Conservation (phyloP, 495 filamentous ascomycete genomes). For the Penicillium dipodomyicola region DNA sequence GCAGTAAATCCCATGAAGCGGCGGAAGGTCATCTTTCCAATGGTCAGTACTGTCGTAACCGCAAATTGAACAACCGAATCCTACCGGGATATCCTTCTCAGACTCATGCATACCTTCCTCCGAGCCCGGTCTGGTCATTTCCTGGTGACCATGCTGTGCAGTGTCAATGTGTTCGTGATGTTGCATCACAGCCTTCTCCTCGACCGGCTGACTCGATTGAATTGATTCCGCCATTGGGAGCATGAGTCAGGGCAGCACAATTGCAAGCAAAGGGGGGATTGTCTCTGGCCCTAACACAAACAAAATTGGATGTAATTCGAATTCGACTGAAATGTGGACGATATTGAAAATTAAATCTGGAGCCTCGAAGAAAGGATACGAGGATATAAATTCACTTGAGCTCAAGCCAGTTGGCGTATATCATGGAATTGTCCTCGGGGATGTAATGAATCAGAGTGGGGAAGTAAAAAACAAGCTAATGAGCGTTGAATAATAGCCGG, state of each 20-base stretch:
- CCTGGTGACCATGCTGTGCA: constrained; percentile 28
- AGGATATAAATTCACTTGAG: constrained; percentile 2
- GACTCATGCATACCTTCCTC: constrained; percentile 25
- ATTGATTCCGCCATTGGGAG: constrained; percentile 21
- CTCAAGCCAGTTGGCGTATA: not conserved
- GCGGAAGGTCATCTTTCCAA: constrained; percentile 52
- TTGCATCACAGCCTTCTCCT: constrained; percentile 29
- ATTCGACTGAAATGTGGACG: not conserved
- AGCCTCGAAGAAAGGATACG: not conserved
- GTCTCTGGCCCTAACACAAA: not conserved
- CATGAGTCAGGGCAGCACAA: constrained; percentile 1
- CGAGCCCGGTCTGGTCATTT: constrained; percentile 17
- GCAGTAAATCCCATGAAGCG: constrained; percentile 59
- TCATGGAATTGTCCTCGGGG: constrained; percentile 6
- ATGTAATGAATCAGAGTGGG: constrained; percentile 10
- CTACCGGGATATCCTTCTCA: constrained; percentile 24
- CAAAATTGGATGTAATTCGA: not conserved
- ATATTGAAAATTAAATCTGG: not conserved
- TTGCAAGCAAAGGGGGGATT: not conserved
- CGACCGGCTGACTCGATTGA: constrained; percentile 18
- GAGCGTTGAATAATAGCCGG: constrained; percentile 23
- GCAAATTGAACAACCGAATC: not conserved
- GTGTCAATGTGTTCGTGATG: constrained; percentile 18
- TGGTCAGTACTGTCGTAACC: constrained; percentile 3
- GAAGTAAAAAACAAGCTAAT: not conserved